Base-by-base conservation (phyloP, 441 rosid species). In the Adansonia rubrostipa region DNA sequence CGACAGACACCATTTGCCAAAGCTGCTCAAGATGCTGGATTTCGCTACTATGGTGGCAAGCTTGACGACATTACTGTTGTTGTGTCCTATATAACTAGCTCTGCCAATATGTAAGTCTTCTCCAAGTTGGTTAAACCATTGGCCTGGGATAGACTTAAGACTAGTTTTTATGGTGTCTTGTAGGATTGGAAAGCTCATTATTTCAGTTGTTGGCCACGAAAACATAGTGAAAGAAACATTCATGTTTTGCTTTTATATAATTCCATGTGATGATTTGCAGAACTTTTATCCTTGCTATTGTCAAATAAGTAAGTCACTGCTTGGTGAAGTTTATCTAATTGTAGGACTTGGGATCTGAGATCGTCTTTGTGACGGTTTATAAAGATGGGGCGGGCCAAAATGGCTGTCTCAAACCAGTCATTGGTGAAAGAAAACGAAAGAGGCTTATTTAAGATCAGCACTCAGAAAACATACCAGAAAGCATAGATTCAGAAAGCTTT, bases 21-120 rank as follows among this genome's bases (percentile, higher is more conserved):
- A 14, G 93, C 99, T 20, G 99, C 99, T 45, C 98, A 92, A 82
- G 94, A 93, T 78, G 97, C 98, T 78, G 99, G 99, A 9, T 89
- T 82, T 82, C 91, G 96, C 71, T 96, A 88, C 75, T 84, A 85
- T 68, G 98, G 98, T 14, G 98, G 99, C 81, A 96, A 96, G 85
- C 97, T 96, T 71, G 98, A 96, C 58, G 99, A 96, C 80, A 92
- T 96, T 71, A 96, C 99, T 2, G 97, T 90, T 48, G 92, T 96
- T n/a, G 97, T 96, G 76, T 96, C 99, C 17, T 92, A 86, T 75
- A 77, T 96, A 40, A 80, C 86, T 68, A 82, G 84, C 80, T 77
- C 84, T 61, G 0, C 51, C 36, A 36, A 62, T 13, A 11, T 42
- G 6, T 83, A 82, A 80, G 10, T 28, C 48, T 54, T 58, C n/a